Evolutionary conservation across 176 grass and related monocot genomes (phyloP).

Genomic region (Oryza meridionalis): DNA sequence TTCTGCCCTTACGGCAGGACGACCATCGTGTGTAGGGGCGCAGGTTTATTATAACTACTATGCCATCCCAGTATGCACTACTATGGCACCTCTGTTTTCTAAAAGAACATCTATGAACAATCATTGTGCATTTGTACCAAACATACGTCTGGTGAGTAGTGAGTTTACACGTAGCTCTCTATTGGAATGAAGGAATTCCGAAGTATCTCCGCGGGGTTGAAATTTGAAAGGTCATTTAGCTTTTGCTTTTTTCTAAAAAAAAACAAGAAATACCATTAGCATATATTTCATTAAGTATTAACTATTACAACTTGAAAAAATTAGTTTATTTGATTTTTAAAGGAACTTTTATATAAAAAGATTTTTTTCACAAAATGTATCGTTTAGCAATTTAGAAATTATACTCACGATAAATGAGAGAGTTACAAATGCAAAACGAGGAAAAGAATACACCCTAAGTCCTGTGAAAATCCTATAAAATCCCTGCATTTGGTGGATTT

Average conservation of each 20-base stretch:
- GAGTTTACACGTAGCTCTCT: not conserved
- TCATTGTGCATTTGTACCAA: not conserved
- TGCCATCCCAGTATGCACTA: not conserved
- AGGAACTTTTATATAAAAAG: no score
- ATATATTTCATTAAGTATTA: no score
- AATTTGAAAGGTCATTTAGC: no score
- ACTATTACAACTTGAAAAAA: no score
- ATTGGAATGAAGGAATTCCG: not conserved
- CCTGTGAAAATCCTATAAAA: not conserved
- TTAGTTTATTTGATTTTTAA: no score
- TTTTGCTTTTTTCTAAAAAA: no score
- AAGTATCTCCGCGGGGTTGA: not conserved
- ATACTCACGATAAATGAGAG: no score
- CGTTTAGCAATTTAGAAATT: no score
- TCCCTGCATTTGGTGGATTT: not conserved
- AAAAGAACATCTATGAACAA: not conserved
- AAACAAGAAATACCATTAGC: no score
- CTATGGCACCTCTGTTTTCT: not conserved
- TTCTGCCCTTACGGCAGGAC: constrained; percentile 13
- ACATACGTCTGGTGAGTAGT: not conserved
- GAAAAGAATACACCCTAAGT: no score
- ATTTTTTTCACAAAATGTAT: no score
- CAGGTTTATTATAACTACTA: not conserved
- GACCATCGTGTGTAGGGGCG: not conserved
- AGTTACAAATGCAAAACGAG: no score